These are phyloP conservation scores for Fusarium napiforme DNA, from an alignment of 2,329 filamentous ascomycete species.

Conservation along the genomic window DNA sequence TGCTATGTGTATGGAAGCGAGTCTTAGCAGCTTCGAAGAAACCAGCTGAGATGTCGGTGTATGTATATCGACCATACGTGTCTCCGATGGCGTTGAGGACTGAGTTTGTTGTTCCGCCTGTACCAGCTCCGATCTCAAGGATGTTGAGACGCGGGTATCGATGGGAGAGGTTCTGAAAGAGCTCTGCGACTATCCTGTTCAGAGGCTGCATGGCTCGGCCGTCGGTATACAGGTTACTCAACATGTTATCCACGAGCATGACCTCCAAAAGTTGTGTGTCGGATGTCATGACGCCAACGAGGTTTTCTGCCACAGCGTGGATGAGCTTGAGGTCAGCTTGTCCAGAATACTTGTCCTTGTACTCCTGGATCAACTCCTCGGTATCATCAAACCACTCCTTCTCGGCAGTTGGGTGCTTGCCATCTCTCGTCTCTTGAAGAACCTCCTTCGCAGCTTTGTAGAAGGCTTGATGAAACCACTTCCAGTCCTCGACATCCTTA, in stretches of 20 bases:
- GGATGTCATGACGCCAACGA: neutral
- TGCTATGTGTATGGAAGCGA: neutral
- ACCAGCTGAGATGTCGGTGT: conserved; percentile 4
- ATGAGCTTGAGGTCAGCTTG: conserved; percentile 9
- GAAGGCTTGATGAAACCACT: conserved; percentile 1
- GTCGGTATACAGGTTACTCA: neutral
- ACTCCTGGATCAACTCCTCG: neutral
- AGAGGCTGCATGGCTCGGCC: neutral
- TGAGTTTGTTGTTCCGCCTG: neutral
- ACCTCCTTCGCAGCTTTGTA: neutral
- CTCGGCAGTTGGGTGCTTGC: neutral
- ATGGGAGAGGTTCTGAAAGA: neutral
- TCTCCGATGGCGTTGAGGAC: conserved; percentile 1
- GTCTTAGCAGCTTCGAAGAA: neutral
- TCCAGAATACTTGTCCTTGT: neutral
- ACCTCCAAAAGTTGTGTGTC: neutral
- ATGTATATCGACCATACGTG: neutral
- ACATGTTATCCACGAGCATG: neutral
- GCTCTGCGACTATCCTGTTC: neutral
- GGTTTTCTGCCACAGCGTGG: neutral
- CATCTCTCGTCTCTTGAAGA: neutral
- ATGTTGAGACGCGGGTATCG: neutral
- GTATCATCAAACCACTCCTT: neutral
- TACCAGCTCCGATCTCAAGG: conserved; percentile 1
- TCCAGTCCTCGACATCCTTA: neutral